These are phyloP conservation scores for Rhizopogon vesiculosus DNA, from an alignment of 768 basidiomycete species.

Conservation along the genomic window DNA sequence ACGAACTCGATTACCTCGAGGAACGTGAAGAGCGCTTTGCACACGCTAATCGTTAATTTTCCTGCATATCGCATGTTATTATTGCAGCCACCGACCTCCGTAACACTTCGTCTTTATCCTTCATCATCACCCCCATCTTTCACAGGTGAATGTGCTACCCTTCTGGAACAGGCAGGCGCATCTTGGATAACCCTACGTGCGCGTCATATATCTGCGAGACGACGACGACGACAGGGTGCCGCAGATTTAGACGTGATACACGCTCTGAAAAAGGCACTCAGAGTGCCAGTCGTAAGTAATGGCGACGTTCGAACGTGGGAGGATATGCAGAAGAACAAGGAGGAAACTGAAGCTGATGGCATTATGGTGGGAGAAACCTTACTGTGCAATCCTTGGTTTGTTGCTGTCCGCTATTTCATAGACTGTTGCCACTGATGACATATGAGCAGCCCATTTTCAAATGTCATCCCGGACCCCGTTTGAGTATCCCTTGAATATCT, in stretches of 20 bases:
- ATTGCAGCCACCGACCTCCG: slow-evolving; percentile 59
- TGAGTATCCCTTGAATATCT: slow-evolving; percentile 69
- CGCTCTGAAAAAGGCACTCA: slow-evolving; percentile 44
- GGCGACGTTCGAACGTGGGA: slow-evolving; percentile 66
- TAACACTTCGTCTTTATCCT: slow-evolving; percentile 60
- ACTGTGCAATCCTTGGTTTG: slow-evolving; percentile 69
- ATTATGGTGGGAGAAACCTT: slow-evolving; percentile 81
- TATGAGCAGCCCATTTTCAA: slow-evolving; percentile 50
- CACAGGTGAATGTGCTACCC: slow-evolving; percentile 52
- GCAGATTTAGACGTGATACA: slow-evolving; percentile 63
- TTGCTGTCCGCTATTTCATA: background rate
- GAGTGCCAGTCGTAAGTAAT: slow-evolving; percentile 67
- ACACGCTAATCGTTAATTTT: too few species aligned
- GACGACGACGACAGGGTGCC: slow-evolving; percentile 60
- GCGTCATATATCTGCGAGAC: slow-evolving; percentile 62
- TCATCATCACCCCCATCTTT: slow-evolving; percentile 32
- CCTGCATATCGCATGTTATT: too few species aligned
- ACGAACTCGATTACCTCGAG: slow-evolving; percentile 93
- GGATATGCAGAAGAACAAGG: slow-evolving; percentile 52
- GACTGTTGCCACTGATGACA: background rate
- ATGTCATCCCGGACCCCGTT: slow-evolving; percentile 54
- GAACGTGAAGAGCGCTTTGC: slow-evolving; percentile 58
- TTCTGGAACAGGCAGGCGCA: slow-evolving; percentile 60
- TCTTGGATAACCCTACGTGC: slow-evolving; percentile 74
- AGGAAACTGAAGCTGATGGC: slow-evolving; percentile 61